Conservation (phyloP, 108 stramenopile genomes). For the Discostella stelligeroides region DNA sequence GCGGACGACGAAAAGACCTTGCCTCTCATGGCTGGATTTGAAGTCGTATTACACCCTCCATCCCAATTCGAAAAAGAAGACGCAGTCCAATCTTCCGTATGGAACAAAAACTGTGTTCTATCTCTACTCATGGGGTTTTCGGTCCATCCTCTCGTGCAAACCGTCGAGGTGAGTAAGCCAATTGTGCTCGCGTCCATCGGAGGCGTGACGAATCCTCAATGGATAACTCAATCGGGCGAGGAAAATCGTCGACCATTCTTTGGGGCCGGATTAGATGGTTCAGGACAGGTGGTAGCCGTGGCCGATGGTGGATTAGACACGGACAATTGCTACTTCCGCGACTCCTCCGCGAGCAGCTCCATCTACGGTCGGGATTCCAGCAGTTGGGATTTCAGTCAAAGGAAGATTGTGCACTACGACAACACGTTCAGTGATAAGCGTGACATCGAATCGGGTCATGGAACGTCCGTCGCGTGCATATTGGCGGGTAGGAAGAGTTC, state of each 20-base stretch:
- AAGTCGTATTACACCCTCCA: slow-evolving; percentile 32
- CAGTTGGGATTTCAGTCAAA: slow-evolving; percentile 33
- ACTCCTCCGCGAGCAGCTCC: slow-evolving; percentile 21
- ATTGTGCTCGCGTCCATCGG: slow-evolving; percentile 24
- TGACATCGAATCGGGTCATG: slow-evolving; percentile 52
- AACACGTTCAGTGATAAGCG: slow-evolving; percentile 29
- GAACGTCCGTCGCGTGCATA: slow-evolving; percentile 55
- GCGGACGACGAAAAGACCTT: neutral
- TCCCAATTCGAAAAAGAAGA: slow-evolving; percentile 9
- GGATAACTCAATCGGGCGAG: slow-evolving; percentile 45
- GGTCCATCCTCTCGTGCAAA: slow-evolving; percentile 33
- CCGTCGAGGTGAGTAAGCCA: slow-evolving; percentile 29
- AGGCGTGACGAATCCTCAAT: slow-evolving; percentile 39
- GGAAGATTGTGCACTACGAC: slow-evolving; percentile 57
- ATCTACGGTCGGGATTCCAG: slow-evolving; percentile 16
- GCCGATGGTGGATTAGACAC: slow-evolving; percentile 57
- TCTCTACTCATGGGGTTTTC: slow-evolving; percentile 42
- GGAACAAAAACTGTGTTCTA: slow-evolving; percentile 42
- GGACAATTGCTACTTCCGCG: slow-evolving; percentile 61
- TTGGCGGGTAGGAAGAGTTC: slow-evolving; percentile 44
- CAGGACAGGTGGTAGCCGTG: slow-evolving; percentile 53
- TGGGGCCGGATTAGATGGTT: slow-evolving; percentile 48
- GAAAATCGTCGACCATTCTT: slow-evolving; percentile 45
- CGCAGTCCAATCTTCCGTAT: slow-evolving; percentile 23
- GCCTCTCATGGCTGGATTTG: slow-evolving; percentile 14